phyloP scores from a whole-genome alignment of 371 early-diverging fungal species.

The Parasitella parasitica region DNA sequence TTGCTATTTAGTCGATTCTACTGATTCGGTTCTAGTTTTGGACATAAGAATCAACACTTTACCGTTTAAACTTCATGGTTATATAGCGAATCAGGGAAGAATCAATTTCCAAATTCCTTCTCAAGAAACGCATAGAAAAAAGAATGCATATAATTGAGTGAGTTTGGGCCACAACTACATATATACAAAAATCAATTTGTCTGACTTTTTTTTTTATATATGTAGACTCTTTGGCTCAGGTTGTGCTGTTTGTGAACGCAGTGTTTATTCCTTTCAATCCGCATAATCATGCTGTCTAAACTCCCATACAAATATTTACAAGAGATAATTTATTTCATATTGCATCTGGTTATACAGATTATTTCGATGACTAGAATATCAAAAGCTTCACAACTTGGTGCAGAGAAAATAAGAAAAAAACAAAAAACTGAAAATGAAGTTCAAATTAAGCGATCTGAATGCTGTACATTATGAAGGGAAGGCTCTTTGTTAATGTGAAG shows the following conservation, averaged over 20 bases:
- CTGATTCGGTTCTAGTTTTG: conserved; percentile 15
- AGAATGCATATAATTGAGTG: conserved; percentile 14
- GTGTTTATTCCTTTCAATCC: too few species aligned
- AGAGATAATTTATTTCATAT: too few species aligned
- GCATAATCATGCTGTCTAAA: too few species aligned
- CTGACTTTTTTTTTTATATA: conserved; percentile 13
- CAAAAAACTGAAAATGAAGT: too few species aligned
- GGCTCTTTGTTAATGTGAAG: too few species aligned
- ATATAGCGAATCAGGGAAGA: conserved; percentile 6
- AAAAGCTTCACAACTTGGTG: too few species aligned
- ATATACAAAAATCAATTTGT: conserved; percentile 12
- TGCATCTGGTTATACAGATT: too few species aligned
- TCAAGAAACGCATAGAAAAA: conserved; percentile 14
- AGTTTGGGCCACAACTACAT: conserved; percentile 9
- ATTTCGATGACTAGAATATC: too few species aligned
- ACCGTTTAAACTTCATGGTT: conserved; percentile 12
- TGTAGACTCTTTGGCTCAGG: conserved; percentile 18
- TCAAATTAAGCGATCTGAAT: too few species aligned
- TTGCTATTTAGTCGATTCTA: conserved; percentile 17
- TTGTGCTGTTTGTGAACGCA: conserved; percentile 17
- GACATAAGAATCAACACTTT: conserved; percentile 4
- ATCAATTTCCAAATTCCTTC: conserved; percentile 10
- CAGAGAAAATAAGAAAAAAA: too few species aligned
- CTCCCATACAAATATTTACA: too few species aligned
- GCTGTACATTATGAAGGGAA: too few species aligned